Conservation (phyloP, 345 rosid species). For the Boechera stricta region DNA sequence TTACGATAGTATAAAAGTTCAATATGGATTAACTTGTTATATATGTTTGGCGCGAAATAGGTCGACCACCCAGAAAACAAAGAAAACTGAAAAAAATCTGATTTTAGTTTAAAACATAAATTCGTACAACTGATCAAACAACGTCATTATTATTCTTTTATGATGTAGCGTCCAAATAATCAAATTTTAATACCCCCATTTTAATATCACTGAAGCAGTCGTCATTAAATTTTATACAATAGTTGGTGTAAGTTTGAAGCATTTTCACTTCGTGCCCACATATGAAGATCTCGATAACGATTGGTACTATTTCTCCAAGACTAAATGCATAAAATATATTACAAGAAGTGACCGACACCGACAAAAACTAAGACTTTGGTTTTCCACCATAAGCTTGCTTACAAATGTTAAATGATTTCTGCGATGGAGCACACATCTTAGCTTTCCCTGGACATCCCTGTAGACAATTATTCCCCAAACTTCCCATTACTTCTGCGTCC, state of each 20-base stretch:
- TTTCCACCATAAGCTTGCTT: conserved; percentile 82
- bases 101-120: not conserved
- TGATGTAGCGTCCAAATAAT: not conserved
- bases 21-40: too few relatives aligned
- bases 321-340: conserved; percentile 2
- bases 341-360: conserved; percentile 41
- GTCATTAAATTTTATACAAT: too few relatives aligned
- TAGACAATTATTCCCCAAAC: conserved; percentile 90
- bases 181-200: not conserved
- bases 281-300: conserved; percentile 28
- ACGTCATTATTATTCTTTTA: not conserved
- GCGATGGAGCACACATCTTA: conserved; percentile 77
- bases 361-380: conserved; percentile 52
- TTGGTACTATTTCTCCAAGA: not conserved
- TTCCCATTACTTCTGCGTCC: conserved; percentile 58
- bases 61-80: too few relatives aligned
- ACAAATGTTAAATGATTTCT: conserved; percentile 72
- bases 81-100: too few relatives aligned
- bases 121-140: not conserved
- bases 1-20: too few relatives aligned
- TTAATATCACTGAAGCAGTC: not conserved
- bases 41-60: too few relatives aligned
- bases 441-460: conserved; percentile 75
- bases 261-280: conserved; percentile 15
- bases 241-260: conserved; percentile 1